These are phyloP conservation scores for Glycyrrhiza uralensis DNA, from an alignment of 306 rosid genomes.

Conservation along the genomic window DNA sequence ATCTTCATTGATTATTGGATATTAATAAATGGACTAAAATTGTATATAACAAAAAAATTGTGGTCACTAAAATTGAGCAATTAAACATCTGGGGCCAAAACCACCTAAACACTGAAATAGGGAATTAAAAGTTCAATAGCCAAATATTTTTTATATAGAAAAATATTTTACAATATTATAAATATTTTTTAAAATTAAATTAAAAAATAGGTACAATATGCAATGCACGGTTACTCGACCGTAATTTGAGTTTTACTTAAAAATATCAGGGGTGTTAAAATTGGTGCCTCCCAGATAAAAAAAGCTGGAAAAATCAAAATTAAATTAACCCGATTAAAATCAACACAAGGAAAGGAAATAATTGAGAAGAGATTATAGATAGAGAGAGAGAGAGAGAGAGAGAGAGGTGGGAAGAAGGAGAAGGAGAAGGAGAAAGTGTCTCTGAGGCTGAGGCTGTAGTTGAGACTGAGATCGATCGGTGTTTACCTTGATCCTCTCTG, in stretches of 20 bases:
- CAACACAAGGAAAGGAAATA: background rate
- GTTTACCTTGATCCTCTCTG: conserved; percentile 9
- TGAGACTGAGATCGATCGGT: conserved; percentile 42
- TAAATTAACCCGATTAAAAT: background rate
- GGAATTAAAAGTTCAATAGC: too few species aligned
- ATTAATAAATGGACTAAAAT: too few species aligned
- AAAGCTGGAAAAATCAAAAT: background rate
- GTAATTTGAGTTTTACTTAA: background rate
- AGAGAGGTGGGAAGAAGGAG: background rate
- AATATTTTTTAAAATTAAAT: too few species aligned
- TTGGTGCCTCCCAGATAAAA: background rate
- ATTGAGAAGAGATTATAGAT: background rate
- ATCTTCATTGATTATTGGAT: too few species aligned
- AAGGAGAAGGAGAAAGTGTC: conserved; percentile 12
- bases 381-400: background rate
- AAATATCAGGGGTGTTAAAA: background rate
- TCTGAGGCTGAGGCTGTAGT: conserved; percentile 9
- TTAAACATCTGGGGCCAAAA: too few species aligned
- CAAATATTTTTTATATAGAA: too few species aligned
- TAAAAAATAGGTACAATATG: too few species aligned
- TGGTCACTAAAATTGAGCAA: too few species aligned
- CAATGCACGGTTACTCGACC: too few species aligned
- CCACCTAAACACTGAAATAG: too few species aligned
- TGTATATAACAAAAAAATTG: too few species aligned
- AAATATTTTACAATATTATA: too few species aligned